These are phyloP conservation scores for Aspergillus tubingensis DNA, from an alignment of 2,329 filamentous ascomycete genomes.

Conservation along the genomic window DNA sequence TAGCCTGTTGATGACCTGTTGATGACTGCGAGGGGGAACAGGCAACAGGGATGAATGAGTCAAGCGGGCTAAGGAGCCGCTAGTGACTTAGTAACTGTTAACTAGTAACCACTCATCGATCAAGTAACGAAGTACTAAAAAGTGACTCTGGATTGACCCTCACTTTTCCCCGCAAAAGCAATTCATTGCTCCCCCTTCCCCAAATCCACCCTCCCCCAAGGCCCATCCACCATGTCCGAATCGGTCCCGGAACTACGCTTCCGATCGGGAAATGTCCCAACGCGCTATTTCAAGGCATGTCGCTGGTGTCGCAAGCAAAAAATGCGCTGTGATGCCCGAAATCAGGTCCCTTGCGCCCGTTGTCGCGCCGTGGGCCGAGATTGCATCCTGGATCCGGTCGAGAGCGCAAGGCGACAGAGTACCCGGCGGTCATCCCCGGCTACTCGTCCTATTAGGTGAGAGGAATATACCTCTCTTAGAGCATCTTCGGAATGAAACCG, in stretches of 20 bases:
- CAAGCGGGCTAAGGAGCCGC: no score
- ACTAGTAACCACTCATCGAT: no score
- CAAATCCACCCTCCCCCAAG: background rate
- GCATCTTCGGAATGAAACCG: no score
- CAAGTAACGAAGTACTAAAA: no score
- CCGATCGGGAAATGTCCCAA: conserved; percentile 31
- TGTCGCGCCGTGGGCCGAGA: conserved; percentile 36
- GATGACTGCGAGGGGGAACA: no score
- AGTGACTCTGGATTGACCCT: background rate
- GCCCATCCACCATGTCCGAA: background rate
- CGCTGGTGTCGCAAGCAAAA: conserved; percentile 39
- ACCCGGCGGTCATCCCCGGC: conserved; percentile 16
- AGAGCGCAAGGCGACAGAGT: conserved; percentile 25
- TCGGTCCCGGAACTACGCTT: conserved; percentile 2
- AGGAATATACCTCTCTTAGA: background rate
- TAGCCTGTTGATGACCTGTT: no score
- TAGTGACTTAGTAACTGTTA: no score
- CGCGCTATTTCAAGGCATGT: conserved; percentile 39
- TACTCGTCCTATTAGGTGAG: background rate
- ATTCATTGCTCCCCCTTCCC: background rate
- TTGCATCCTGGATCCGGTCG: conserved; percentile 37
- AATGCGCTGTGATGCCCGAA: conserved; percentile 40
- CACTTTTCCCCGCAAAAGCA: background rate
- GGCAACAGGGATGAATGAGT: no score
- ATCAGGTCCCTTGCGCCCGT: conserved; percentile 38